Conservation (phyloP, 148 eudicot species). For the Drosera capensis region DNA sequence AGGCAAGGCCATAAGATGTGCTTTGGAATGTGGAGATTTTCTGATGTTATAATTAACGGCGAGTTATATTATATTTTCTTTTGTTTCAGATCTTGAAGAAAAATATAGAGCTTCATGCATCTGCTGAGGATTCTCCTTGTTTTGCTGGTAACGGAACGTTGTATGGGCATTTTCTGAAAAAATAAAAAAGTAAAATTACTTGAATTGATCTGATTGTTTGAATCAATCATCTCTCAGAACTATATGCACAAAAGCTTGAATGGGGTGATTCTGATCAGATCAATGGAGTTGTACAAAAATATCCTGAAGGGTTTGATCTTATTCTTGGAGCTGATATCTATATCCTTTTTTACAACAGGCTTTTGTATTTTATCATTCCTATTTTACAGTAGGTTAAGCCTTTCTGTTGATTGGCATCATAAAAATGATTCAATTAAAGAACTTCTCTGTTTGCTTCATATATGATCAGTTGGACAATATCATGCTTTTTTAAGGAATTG, state of each 20-base stretch:
- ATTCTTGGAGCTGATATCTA: slow-evolving; percentile 97
- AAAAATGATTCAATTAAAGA: too few relatives aligned
- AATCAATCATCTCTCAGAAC: slow-evolving; percentile 19
- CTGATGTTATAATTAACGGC: not conserved
- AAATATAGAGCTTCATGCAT: slow-evolving; percentile 57
- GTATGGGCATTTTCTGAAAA: slow-evolving; percentile 9
- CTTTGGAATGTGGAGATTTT: not conserved
- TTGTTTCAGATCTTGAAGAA: slow-evolving; percentile 52
- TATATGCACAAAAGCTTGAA: slow-evolving; percentile 61
- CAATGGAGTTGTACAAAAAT: slow-evolving; percentile 27
- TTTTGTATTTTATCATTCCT: not conserved
- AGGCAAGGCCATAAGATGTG: slow-evolving; percentile 42
- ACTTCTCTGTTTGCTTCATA: too few relatives aligned
- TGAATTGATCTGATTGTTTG: slow-evolving; percentile 1
- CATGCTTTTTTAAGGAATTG: too few relatives aligned
- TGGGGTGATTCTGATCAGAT: slow-evolving; percentile 74
- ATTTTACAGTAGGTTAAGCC: too few relatives aligned
- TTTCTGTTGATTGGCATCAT: too few relatives aligned
- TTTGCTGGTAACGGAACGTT: slow-evolving; percentile 28
- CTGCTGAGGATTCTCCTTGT: slow-evolving; percentile 29
- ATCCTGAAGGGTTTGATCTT: slow-evolving; percentile 71
- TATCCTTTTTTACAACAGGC: slow-evolving; percentile 32
- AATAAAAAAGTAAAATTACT: too few relatives aligned
- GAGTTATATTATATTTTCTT: not conserved
- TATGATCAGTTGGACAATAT: too few relatives aligned